Evolutionary conservation across 2,329 filamentous ascomycete genomes (phyloP).

Genomic region (Fusarium miscanthi): DNA sequence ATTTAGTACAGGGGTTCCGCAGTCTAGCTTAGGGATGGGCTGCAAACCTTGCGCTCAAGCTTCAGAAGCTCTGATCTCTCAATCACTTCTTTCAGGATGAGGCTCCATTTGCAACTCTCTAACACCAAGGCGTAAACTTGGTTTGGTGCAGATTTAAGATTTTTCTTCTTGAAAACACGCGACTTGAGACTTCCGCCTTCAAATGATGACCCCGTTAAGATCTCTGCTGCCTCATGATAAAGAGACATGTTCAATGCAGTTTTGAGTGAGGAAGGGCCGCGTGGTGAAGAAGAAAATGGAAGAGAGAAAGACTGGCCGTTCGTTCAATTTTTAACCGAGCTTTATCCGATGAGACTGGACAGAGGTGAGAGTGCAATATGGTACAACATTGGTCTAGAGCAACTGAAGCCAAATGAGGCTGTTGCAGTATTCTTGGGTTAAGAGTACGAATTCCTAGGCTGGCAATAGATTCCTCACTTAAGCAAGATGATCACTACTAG

Average conservation of each 20-base stretch:
- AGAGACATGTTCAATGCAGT: constrained; percentile 76
- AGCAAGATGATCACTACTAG: neutral
- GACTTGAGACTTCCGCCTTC: constrained; percentile 87
- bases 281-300: constrained; percentile 32
- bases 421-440: neutral
- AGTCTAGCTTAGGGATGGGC: constrained; percentile 8
- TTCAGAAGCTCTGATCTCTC: constrained; percentile 80
- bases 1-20: neutral
- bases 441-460: neutral
- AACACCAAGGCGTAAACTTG: constrained; percentile 89
- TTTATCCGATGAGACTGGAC: constrained; percentile 20
- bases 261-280: neutral
- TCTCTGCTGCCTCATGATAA: constrained; percentile 87
- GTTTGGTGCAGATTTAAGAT: constrained; percentile 79
- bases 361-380: neutral
- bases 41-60: constrained; percentile 82
- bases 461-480: neutral
- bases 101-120: constrained; percentile 92
- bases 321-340: constrained; percentile 26
- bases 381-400: too few species aligned
- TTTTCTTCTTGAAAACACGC: constrained; percentile 79
- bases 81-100: constrained; percentile 87
- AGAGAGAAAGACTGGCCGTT: neutral
- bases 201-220: constrained; percentile 68
- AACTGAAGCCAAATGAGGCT: neutral